These are phyloP conservation scores for Fusarium sp. DNA, from an alignment of 2,329 filamentous ascomycete genomes.

Conservation along the genomic window DNA sequence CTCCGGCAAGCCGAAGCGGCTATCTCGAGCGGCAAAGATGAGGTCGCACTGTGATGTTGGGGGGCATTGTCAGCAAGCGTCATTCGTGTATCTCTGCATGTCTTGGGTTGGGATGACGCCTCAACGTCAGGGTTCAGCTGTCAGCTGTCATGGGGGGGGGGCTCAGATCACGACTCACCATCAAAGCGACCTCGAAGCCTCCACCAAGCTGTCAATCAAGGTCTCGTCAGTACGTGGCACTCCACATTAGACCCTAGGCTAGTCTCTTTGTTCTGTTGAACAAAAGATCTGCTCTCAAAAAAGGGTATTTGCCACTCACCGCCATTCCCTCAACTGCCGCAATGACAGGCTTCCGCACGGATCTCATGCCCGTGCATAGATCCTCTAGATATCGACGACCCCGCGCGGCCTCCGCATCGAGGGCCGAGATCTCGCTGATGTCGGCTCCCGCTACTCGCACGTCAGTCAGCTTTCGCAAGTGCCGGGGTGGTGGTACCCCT, in stretches of 20 bases:
- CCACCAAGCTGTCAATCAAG: slow-evolving; percentile 56
- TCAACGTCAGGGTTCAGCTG: slow-evolving; percentile 4
- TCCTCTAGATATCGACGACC: slow-evolving; percentile 54
- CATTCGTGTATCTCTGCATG: background rate
- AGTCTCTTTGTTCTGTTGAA: background rate
- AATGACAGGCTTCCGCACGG: slow-evolving; percentile 58
- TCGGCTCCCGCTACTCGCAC: slow-evolving; percentile 48
- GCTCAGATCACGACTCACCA: slow-evolving; percentile 47
- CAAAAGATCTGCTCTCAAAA: background rate
- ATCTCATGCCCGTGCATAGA: slow-evolving; percentile 51
- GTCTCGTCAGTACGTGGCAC: slow-evolving; percentile 2
- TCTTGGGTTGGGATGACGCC: background rate
- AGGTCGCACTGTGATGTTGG: slow-evolving; percentile 50
- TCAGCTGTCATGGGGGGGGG: background rate
- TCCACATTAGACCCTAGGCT: slow-evolving; percentile 4
- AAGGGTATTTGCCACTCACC: slow-evolving; percentile 49
- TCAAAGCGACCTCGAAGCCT: slow-evolving; percentile 62
- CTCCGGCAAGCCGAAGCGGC: slow-evolving; percentile 55
- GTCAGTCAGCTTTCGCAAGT: slow-evolving; percentile 19
- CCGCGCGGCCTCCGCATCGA: slow-evolving; percentile 49
- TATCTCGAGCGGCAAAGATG: slow-evolving; percentile 50
- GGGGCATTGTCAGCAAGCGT: background rate
- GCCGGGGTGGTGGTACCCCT: slow-evolving; percentile 14
- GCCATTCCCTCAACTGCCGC: slow-evolving; percentile 63
- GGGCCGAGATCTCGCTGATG: slow-evolving; percentile 50